Evolutionary conservation across 2,329 filamentous ascomycete genomes (phyloP).

Genomic region (Claviceps pazoutovae): DNA sequence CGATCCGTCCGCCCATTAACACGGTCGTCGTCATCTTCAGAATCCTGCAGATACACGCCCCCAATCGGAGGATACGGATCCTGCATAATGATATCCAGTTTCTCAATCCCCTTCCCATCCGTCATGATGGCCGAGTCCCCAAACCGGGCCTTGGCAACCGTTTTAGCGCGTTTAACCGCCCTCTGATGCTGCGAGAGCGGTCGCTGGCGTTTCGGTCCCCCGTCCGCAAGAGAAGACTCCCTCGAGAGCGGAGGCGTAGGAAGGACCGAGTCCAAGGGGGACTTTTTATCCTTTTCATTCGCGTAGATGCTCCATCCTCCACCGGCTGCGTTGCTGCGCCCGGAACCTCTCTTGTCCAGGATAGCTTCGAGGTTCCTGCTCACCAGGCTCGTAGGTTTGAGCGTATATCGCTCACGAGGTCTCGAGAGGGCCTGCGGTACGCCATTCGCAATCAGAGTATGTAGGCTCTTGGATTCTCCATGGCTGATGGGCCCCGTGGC

Average conservation of each 20-base stretch:
- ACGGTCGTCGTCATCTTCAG: constrained; percentile 13
- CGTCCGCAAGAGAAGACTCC: constrained; percentile 15
- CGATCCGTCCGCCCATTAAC: constrained; percentile 8
- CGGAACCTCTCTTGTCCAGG: constrained; percentile 53
- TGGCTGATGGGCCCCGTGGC: constrained; percentile 25
- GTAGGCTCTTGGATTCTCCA: constrained; percentile 48
- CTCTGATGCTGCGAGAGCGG: constrained; percentile 16
- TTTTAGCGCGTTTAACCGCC: constrained; percentile 41
- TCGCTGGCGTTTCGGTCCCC: constrained; percentile 15
- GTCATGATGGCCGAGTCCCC: constrained; percentile 42
- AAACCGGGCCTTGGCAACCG: constrained; percentile 56
- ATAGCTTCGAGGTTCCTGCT: constrained; percentile 60
- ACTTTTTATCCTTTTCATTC: constrained; percentile 40
- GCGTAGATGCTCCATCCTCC: constrained; percentile 74
- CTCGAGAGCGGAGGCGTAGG: constrained; percentile 32
- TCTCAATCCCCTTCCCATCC: constrained; percentile 49
- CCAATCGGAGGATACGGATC: constrained; percentile 35
- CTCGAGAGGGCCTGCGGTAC: constrained; percentile 72
- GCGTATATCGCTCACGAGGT: constrained; percentile 55
- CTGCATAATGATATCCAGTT: constrained; percentile 44
- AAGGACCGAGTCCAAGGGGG: constrained; percentile 39
- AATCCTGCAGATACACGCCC: constrained; percentile 8
- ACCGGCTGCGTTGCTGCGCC: constrained; percentile 55
- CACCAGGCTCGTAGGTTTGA: constrained; percentile 53
- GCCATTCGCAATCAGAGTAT: constrained; percentile 59